Percentiles rank a stretch among this genome's conserved stretches.
These are phyloP conservation scores for Geotrichum klebahnii DNA, from an alignment of 1,139 yeast genomes.

Conservation along the genomic window DNA sequence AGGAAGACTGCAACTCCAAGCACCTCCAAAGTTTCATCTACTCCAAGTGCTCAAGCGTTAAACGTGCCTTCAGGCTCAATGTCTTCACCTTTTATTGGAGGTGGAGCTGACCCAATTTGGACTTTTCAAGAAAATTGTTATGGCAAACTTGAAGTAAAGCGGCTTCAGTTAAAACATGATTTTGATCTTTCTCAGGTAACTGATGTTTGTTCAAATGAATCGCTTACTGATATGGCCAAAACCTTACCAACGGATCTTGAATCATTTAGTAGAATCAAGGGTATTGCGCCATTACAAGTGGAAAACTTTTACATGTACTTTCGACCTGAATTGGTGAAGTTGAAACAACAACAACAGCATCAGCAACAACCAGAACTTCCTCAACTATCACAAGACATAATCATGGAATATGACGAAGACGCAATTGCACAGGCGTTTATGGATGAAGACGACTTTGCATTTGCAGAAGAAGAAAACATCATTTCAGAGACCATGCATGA, in stretches of 20 bases:
- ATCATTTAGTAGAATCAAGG: slow-evolving; percentile 21
- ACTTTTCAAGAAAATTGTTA: slow-evolving; percentile 10
- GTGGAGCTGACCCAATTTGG: slow-evolving; percentile 17
- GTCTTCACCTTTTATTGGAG: slow-evolving; percentile 11
- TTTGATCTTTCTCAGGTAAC: slow-evolving; percentile 4
- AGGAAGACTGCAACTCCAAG: neutral
- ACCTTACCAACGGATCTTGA: slow-evolving; percentile 19
- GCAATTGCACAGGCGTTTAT: neutral
- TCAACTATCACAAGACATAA: neutral
- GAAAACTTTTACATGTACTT: slow-evolving; percentile 20
- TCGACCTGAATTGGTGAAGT: slow-evolving; percentile 21
- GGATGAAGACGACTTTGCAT: neutral
- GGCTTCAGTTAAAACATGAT: slow-evolving; percentile 16
- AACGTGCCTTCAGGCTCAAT: neutral
- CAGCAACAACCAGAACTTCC: neutral
- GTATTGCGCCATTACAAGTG: slow-evolving; percentile 23
- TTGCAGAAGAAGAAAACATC: neutral
- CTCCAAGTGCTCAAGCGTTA: too few relatives aligned
- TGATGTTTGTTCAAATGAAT: slow-evolving; percentile 24
- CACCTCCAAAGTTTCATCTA: neutral
- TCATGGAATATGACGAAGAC: neutral
- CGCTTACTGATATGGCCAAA: slow-evolving; percentile 24
- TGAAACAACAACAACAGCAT: slow-evolving; percentile 12
- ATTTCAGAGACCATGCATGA: neutral
- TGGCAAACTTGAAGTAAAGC: slow-evolving; percentile 13